These are phyloP conservation scores for Elongisporangium prolatum DNA, from an alignment of 352 stramenopile species.

Conservation along the genomic window DNA sequence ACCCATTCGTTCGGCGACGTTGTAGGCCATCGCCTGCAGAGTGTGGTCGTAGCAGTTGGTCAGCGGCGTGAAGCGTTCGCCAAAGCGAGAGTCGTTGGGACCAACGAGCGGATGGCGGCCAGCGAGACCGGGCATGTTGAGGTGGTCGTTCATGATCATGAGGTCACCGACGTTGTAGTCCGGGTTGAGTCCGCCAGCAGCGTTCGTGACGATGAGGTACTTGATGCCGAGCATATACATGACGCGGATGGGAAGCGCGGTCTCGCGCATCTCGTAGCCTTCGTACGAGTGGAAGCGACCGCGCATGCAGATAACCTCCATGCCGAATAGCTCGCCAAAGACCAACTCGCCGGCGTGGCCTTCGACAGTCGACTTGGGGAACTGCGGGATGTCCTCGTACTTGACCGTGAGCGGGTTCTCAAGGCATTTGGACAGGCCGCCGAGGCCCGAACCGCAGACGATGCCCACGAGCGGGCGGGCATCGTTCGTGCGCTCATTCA, in stretches of 20 bases:
- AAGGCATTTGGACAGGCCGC: conserved; percentile 88
- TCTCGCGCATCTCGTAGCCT: conserved; percentile 93
- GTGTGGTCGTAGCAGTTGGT: conserved; percentile 92
- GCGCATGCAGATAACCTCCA: conserved; percentile 91
- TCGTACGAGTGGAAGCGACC: conserved; percentile 97
- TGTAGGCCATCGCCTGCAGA: conserved; percentile 77
- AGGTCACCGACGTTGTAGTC: conserved; percentile 96
- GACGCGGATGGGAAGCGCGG: conserved; percentile 92
- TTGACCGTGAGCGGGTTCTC: conserved; percentile 87
- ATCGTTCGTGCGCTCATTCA: conserved; percentile 38
- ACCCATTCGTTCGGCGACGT: conserved; percentile 75
- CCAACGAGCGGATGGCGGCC: conserved; percentile 93
- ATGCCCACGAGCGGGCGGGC: conserved; percentile 72
- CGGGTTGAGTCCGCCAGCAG: conserved; percentile 92
- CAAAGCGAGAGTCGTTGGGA: conserved; percentile 94
- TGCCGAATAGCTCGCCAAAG: conserved; percentile 87
- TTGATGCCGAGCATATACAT: conserved; percentile 95
- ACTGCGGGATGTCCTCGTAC: conserved; percentile 93
- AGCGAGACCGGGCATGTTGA: conserved; percentile 92
- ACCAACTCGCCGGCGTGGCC: conserved; percentile 95
- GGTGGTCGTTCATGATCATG: conserved; percentile 95
- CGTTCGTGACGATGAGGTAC: conserved; percentile 96
- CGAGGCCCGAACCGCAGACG: conserved; percentile 95
- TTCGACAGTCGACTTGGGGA: conserved; percentile 91
- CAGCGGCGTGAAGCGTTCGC: conserved; percentile 93